These are phyloP conservation scores for Whalleya microplaca DNA, from an alignment of 2,329 filamentous ascomycete genomes.

Conservation along the genomic window DNA sequence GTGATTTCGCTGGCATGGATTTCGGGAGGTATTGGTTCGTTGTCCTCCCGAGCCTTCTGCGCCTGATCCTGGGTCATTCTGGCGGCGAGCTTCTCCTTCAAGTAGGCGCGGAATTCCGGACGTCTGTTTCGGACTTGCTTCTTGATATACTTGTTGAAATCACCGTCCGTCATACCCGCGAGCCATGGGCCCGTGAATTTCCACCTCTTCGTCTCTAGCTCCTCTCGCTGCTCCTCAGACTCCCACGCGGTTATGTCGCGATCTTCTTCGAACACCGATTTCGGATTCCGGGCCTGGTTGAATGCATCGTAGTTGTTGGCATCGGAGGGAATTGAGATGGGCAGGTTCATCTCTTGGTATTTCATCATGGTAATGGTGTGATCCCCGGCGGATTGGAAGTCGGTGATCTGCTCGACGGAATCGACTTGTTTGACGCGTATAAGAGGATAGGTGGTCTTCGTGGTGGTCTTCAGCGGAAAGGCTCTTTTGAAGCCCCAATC, in stretches of 20 bases:
- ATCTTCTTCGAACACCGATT: constrained; percentile 64
- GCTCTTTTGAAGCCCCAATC: constrained; percentile 94
- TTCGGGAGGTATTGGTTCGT: constrained; percentile 32
- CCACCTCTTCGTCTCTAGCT: constrained; percentile 58
- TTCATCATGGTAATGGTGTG: constrained; percentile 81
- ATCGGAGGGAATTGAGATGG: constrained; percentile 60
- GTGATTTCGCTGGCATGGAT: constrained; percentile 47
- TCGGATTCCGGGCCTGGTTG: constrained; percentile 34
- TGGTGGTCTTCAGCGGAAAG: constrained; percentile 76
- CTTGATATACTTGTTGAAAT: constrained; percentile 60
- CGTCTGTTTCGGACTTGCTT: constrained; percentile 58
- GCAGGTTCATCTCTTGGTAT: constrained; percentile 80
- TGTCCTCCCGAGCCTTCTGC: constrained; percentile 45
- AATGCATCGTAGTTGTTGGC: constrained; percentile 21
- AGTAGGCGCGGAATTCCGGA: constrained; percentile 56
- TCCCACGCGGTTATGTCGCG: constrained; percentile 55
- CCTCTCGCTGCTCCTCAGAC: constrained; percentile 34
- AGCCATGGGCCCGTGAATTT: constrained; percentile 71
- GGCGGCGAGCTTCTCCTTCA: constrained; percentile 53
- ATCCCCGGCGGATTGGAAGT: constrained; percentile 82
- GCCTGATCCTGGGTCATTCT: constrained; percentile 47
- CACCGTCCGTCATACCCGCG: constrained; percentile 62
- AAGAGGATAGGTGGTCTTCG: constrained; percentile 71
- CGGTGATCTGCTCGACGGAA: constrained; percentile 84
- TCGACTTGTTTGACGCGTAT: constrained; percentile 80